Evolutionary conservation across 176 grass and related monocot genomes (phyloP).

Genomic region (Rhynchospora breviuscula): DNA sequence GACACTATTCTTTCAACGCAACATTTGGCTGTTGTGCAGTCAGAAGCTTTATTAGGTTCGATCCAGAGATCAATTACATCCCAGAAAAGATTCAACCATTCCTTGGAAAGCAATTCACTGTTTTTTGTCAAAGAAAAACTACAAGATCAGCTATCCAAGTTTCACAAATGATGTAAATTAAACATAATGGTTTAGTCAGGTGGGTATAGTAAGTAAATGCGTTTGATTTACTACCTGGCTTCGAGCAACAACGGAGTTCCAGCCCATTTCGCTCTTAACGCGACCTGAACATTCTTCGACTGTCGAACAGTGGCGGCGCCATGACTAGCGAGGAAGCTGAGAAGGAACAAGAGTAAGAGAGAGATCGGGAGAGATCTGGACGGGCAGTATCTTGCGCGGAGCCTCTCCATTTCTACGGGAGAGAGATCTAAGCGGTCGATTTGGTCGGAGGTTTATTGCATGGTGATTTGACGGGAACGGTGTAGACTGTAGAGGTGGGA

Average conservation of each 20-base stretch:
- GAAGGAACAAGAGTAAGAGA: not conserved
- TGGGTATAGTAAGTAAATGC: too few species aligned
- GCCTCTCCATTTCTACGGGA: slow-evolving; percentile 12
- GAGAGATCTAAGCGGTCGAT: not conserved
- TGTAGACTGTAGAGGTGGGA: not conserved
- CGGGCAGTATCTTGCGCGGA: slow-evolving; percentile 16
- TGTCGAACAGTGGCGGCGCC: slow-evolving; percentile 38
- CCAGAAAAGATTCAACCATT: slow-evolving; percentile 77
- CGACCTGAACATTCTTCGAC: slow-evolving; percentile 87
- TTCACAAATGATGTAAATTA: not conserved
- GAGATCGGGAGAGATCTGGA: slow-evolving; percentile 24
- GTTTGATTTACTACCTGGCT: slow-evolving; percentile 40
- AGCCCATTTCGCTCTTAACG: slow-evolving; percentile 80
- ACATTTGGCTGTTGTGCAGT: slow-evolving; percentile 83
- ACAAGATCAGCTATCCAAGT: not conserved
- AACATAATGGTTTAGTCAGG: not conserved
- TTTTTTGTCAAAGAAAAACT: slow-evolving; percentile 24
- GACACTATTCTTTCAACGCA: slow-evolving; percentile 68
- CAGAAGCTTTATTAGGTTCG: slow-evolving; percentile 59
- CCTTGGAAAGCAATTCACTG: slow-evolving; percentile 86
- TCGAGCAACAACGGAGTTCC: slow-evolving; percentile 83
- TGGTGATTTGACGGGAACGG: not conserved
- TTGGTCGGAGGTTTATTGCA: slow-evolving; percentile 1
- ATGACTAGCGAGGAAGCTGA: slow-evolving; percentile 14
- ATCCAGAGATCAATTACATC: slow-evolving; percentile 72